phyloP scores from a whole-genome alignment of 805 yeast genomes.

The Yarrowia sp. region DNA sequence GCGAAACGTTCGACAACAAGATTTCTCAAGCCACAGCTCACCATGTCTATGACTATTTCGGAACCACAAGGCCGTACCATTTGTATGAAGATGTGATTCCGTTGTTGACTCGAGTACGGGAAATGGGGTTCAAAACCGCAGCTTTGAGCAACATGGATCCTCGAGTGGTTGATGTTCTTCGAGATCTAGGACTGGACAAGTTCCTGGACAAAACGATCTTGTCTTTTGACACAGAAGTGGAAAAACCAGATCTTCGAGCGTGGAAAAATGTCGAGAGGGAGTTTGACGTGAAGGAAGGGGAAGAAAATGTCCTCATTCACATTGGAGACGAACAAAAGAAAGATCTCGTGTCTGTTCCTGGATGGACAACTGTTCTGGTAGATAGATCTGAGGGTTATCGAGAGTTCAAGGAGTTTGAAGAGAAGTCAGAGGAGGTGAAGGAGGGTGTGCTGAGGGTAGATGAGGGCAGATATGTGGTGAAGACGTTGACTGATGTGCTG shows the following conservation, averaged over 20 bases:
- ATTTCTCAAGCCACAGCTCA: not conserved
- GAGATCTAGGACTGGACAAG: not conserved
- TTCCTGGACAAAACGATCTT: not conserved
- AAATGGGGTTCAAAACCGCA: not conserved
- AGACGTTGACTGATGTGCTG: not conserved
- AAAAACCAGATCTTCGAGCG: conserved; percentile 11
- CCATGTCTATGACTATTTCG: conserved; percentile 8
- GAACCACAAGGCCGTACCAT: conserved; percentile 1
- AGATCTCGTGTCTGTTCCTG: conserved; percentile 14
- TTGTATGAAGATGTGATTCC: conserved; percentile 19
- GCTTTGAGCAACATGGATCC: conserved; percentile 30
- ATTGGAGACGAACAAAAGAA: conserved; percentile 26
- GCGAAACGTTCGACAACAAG: conserved; percentile 7
- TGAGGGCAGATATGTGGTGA: conserved; percentile 1
- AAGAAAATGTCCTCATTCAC: too few species aligned
- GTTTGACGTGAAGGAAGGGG: too few species aligned
- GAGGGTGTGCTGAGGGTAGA: not conserved
- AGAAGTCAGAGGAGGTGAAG: not conserved
- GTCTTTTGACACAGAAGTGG: conserved; percentile 17
- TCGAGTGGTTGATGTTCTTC: not conserved
- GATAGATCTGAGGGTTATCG: conserved; percentile 10
- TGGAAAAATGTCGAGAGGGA: conserved; percentile 31
- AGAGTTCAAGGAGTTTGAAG: not conserved
- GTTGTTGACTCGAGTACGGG: not conserved
- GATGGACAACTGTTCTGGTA: not conserved